These are phyloP conservation scores for Tetrapisispora arboricola DNA, from an alignment of 805 yeast genomes.

Conservation along the genomic window DNA sequence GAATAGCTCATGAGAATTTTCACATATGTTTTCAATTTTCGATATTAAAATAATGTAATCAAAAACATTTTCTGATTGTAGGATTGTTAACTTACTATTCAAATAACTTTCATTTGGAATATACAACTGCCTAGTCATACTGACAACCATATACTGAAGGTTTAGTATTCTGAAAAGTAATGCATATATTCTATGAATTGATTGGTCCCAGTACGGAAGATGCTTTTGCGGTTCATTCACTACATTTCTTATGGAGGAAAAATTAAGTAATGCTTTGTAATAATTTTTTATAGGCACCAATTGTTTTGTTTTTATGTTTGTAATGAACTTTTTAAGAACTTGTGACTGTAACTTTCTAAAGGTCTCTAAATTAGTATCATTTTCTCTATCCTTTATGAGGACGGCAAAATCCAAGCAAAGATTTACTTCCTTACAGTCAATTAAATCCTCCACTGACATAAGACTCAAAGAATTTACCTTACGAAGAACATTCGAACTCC, in stretches of 20 bases:
- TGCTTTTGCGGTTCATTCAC: conserved; percentile 19
- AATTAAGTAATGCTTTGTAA: conserved; percentile 20
- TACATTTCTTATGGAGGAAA: conserved; percentile 10
- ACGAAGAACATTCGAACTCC: conserved; percentile 25
- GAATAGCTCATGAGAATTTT: conserved; percentile 1
- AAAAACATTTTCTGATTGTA: conserved; percentile 16
- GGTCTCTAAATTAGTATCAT: conserved; percentile 17
- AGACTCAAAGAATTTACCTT: conserved; percentile 22
- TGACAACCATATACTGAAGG: conserved; percentile 11
- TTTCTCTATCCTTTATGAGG: conserved; percentile 21
- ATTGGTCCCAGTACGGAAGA: conserved; percentile 30
- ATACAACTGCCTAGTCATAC: conserved; percentile 20
- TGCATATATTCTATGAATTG: conserved; percentile 40
- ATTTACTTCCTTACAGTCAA: conserved; percentile 26
- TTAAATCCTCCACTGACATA: conserved; percentile 23
- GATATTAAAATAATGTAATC: conserved; percentile 16
- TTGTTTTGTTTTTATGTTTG: conserved; percentile 18
- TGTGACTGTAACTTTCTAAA: conserved; percentile 24
- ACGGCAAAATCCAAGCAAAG: conserved; percentile 26
- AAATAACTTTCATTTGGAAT: conserved; percentile 18
- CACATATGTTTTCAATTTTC: conserved; percentile 14
- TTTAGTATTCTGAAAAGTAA: conserved; percentile 15
- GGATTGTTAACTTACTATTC: conserved; percentile 9
- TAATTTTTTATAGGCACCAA: conserved; percentile 18
- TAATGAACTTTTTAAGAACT: conserved; percentile 19